Base-by-base conservation (phyloP, 78 protist species). In the Dictyostelium discoideum region DNA sequence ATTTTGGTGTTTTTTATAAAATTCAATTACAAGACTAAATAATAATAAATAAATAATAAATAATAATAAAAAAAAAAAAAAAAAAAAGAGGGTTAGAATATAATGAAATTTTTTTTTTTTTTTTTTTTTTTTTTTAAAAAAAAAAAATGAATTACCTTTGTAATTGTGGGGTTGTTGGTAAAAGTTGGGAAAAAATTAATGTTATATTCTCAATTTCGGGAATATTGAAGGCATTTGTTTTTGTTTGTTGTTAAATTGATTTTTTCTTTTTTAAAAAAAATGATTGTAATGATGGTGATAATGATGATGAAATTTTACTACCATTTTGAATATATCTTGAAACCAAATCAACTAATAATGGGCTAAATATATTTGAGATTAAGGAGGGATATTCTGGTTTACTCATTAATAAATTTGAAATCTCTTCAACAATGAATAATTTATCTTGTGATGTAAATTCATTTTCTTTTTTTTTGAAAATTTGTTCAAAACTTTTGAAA, bases 131-230 rank as follows among this genome's bases (percentile, higher is more conserved):
- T 32, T 32, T 32, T n/a, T 40, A 40, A 40, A 40, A 4, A 40
- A 40, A 40, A 40, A 40, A 5, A 42, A 42, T 40, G 3, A 87
- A 5, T 32, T 90, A 90, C 95, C 84, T 86, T 83, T 32, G 40
- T 26, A 90, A 57, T 90, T 90, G 95, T 39, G 95, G 95, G n/a
- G 95, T 69, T 24, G 86, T 82, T 82, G 85, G 95, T 48, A 90
- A 69, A 32, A 90, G 50, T 73, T 39, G 50, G 22, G 95, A 90
- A 54, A 90, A 73, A 39, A 90, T 82, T 50, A 22, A 63, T 18
- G 69, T 80, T 13, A 78, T 81, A 42, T 60, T 54, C 74, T 87
- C 93, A 22, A 87, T 79, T 79, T 79, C 84, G 81, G 81, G 81
- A 74, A 74, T 74, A 74, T 74, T 74, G 81, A 74, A 29, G 37